Percentiles rank a stretch among this genome's conserved stretches.
Evolutionary conservation across 2,329 filamentous ascomycete species (phyloP).

Genomic region (Fusarium nurragi): DNA sequence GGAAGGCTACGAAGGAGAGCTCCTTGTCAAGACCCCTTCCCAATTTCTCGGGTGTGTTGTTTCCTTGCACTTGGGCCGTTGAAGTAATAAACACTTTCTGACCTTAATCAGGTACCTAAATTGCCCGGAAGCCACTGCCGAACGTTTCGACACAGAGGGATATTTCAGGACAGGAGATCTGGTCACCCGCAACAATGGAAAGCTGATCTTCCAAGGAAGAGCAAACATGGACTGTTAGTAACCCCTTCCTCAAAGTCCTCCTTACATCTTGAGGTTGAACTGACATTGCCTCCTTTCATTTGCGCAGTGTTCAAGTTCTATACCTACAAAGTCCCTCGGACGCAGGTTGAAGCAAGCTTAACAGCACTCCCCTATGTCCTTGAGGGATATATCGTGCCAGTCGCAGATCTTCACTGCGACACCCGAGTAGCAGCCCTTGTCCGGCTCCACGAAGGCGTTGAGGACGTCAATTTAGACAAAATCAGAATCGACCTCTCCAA

Average conservation of each 20-base stretch:
- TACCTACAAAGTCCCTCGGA: neutral
- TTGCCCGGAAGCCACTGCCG: neutral
- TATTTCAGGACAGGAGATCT: conserved; percentile 1
- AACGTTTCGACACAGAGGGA: neutral
- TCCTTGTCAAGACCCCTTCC: neutral
- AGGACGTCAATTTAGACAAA: neutral
- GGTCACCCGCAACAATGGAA: neutral
- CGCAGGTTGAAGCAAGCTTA: neutral
- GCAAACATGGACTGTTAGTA: neutral
- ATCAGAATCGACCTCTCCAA: neutral
- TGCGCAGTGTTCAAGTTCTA: conserved; percentile 1
- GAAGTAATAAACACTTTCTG: too few species aligned
- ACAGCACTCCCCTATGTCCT: neutral
- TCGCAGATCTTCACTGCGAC: neutral
- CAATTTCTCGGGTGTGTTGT: neutral
- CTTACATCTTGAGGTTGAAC: too few species aligned
- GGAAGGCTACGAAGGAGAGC: neutral
- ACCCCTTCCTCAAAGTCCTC: neutral
- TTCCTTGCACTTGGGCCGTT: rapidly evolving
- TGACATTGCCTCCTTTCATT: too few species aligned
- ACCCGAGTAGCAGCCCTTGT: neutral
- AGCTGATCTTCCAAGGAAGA: neutral
- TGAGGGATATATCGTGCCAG: neutral
- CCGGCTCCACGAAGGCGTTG: neutral
- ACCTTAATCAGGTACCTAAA: neutral